phyloP scores from a whole-genome alignment of 2,329 filamentous ascomycete genomes.

The Alternaria arbusti region DNA sequence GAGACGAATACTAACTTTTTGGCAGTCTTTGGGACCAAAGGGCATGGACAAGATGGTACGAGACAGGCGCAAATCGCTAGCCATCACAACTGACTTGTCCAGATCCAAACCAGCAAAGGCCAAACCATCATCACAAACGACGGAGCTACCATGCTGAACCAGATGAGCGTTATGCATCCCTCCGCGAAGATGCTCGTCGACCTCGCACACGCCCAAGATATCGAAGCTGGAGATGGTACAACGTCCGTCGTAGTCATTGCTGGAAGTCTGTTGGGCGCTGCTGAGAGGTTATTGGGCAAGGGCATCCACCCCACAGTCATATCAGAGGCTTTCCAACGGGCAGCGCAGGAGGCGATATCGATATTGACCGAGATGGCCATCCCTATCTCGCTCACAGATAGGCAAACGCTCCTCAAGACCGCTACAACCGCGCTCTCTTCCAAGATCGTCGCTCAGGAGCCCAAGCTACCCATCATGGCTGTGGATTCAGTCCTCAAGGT shows the following conservation, averaged over 20 bases:
- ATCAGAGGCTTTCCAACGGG: constrained; percentile 95
- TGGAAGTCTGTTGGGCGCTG: constrained; percentile 90
- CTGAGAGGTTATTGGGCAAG: constrained; percentile 88
- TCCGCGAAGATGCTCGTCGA: constrained; percentile 99
- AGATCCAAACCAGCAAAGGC: constrained; percentile 93
- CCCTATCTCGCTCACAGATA: constrained; percentile 87
- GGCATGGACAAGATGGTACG: constrained; percentile 96
- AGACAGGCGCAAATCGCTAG: neutral
- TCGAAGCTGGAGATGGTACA: constrained; percentile 97
- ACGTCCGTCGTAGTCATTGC: constrained; percentile 98
- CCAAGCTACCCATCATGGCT: constrained; percentile 95
- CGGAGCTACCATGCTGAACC: constrained; percentile 98
- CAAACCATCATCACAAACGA: constrained; percentile 99
- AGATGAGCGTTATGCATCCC: constrained; percentile 99
- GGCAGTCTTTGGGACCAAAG: constrained; percentile 83
- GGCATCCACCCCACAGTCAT: constrained; percentile 96
- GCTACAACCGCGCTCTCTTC: constrained; percentile 96
- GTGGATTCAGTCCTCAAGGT: constrained; percentile 96
- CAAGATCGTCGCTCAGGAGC: constrained; percentile 98
- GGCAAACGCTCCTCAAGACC: constrained; percentile 88
- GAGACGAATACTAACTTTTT: constrained; percentile 29
- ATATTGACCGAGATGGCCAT: constrained; percentile 95
- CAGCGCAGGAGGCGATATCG: constrained; percentile 84
- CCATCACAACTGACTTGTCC: constrained; percentile 15
- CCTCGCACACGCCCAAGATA: constrained; percentile 94